phyloP scores from a whole-genome alignment of 345 rosid species.

The Firmiana major region DNA sequence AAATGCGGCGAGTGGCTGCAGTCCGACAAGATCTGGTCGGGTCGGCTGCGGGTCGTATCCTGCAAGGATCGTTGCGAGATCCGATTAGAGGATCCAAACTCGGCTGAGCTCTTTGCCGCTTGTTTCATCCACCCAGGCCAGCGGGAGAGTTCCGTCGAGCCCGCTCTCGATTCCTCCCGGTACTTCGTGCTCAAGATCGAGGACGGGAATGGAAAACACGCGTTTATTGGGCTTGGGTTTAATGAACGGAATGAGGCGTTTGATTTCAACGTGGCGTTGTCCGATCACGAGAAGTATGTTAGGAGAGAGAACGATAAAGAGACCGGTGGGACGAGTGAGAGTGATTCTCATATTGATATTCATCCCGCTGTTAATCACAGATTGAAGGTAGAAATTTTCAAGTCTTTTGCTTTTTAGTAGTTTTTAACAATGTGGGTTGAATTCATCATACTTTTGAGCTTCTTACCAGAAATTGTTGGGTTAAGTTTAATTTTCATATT shows the following conservation, averaged over 20 bases:
- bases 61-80: slow-evolving; percentile 97
- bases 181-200: slow-evolving; percentile 94
- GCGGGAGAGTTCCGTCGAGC: slow-evolving; percentile 85
- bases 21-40: slow-evolving; percentile 99
- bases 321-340: slow-evolving; percentile 52
- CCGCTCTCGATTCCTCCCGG: slow-evolving; percentile 91
- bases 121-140: slow-evolving; percentile 83
- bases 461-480: neutral
- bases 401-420: neutral
- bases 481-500: neutral
- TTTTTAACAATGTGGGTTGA: neutral
- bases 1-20: slow-evolving; percentile 99
- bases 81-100: slow-evolving; percentile 88
- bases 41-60: slow-evolving; percentile 93
- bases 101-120: slow-evolving; percentile 90
- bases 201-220: slow-evolving; percentile 91
- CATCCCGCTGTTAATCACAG: slow-evolving; percentile 97
- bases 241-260: slow-evolving; percentile 92
- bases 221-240: slow-evolving; percentile 93
- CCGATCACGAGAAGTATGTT: slow-evolving; percentile 93
- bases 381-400: slow-evolving; percentile 55
- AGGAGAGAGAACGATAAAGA: slow-evolving; percentile 84
- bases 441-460: neutral
- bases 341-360: slow-evolving; percentile 74
- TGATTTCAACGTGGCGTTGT: slow-evolving; percentile 96